phyloP scores from a whole-genome alignment of 1,284 basidiomycete species.

The Psilocybe mexicana region DNA sequence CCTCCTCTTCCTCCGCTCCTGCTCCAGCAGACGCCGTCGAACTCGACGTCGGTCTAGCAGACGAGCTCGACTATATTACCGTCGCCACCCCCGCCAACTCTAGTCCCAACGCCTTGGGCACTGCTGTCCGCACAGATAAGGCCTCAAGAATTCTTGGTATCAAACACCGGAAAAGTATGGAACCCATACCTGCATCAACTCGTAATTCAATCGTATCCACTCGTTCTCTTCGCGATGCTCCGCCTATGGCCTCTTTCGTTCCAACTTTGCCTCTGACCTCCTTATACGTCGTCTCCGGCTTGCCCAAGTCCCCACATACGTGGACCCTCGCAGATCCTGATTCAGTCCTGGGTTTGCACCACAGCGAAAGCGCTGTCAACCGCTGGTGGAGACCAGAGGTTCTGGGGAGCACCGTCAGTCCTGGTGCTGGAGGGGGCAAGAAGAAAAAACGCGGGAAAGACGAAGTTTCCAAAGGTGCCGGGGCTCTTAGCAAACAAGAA shows the following conservation, averaged over 20 bases:
- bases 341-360: slow-evolving; percentile 80
- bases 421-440: slow-evolving; percentile 69
- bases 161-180: slow-evolving; percentile 72
- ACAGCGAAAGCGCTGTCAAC: slow-evolving; percentile 85
- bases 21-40: slow-evolving; percentile 29
- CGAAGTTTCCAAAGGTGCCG: slow-evolving; percentile 65
- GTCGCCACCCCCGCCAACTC: slow-evolving; percentile 37
- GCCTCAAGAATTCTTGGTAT: slow-evolving; percentile 76
- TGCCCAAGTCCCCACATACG: slow-evolving; percentile 84
- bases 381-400: slow-evolving; percentile 96
- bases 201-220: slow-evolving; percentile 76
- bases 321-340: slow-evolving; percentile 95
- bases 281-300: slow-evolving; percentile 81
- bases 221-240: slow-evolving; percentile 63
- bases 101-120: slow-evolving; percentile 30
- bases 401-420: slow-evolving; percentile 84
- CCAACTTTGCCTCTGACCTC: slow-evolving; percentile 76
- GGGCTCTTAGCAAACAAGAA: slow-evolving; percentile 79
- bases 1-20: slow-evolving; percentile 19
- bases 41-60: slow-evolving; percentile 44
- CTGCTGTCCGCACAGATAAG: slow-evolving; percentile 47
- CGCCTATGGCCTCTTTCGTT: slow-evolving; percentile 47
- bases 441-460: slow-evolving; percentile 66
- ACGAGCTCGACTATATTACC: slow-evolving; percentile 75
- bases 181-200: slow-evolving; percentile 73